Base-by-base conservation (phyloP, 306 rosid genomes). In the Pyrus communis region DNA sequence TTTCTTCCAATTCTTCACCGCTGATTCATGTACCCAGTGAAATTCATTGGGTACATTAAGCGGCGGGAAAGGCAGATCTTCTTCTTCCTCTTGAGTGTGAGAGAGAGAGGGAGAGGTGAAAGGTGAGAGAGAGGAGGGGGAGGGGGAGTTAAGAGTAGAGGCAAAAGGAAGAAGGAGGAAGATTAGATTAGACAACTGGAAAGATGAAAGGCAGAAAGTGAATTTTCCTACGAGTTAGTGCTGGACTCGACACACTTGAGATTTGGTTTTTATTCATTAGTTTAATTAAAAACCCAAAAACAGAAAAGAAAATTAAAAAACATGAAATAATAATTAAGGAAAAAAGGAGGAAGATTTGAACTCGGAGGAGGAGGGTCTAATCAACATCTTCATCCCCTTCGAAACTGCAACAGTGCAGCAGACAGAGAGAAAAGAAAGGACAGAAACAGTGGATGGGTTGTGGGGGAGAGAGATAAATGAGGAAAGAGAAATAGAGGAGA, bases 161-260 rank as follows among this genome's bases (percentile, higher is more conserved):
- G 76, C 57, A 55, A 70, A 64, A 55, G 66, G 21, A 17, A 46
- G 27, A 40, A 61, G 54, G 54, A 18, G 54, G 54, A 19, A 19
- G 55, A 51, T 17, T 15, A 51, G 70, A 75, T 70, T 58, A 75
- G 83, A 81, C 88, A 84, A 80, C 83, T 84, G 81, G 85, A 78
- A 75, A 75, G 80, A 82, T 38, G 60, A 67, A 64, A 62, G 78
- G 54, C 78, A 81, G 85, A 81, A 84, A 80, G 87, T 74, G 85
- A 84, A 69, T 69, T 51, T 51, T 84, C 80, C 85, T 78, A 75
- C 27, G 85, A 85, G 85, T 81, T 71, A 78, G 88, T 85, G 85
- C 83, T 76, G 71, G 27, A 23, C 62, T 42, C 57, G 67, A 45
- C 74, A 64, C 7, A 58, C 62, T n/a, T 68, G 74, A 81, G 85